Evolutionary conservation across 2,329 filamentous ascomycete species (phyloP).

Genomic region (Graphiopsis chlorocephala): DNA sequence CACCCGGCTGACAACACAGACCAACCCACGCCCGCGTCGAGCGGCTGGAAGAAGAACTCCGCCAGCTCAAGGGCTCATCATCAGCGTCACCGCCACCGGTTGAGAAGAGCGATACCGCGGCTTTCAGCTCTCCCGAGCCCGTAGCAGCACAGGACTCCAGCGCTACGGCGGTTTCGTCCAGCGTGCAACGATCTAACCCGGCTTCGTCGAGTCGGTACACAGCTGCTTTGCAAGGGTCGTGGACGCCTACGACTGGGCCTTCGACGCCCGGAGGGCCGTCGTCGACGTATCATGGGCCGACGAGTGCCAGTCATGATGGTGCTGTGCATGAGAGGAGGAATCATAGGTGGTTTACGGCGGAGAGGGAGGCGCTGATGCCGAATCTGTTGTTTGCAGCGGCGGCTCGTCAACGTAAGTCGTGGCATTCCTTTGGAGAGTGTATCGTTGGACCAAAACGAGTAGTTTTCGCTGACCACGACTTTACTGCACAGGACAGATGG

Average conservation of each 20-base stretch:
- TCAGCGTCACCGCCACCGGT: conserved; percentile 1
- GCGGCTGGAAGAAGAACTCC: conserved; percentile 7
- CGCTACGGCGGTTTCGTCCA: neutral
- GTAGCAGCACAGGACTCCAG: neutral
- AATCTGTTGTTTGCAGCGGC: conserved; percentile 35
- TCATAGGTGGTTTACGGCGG: conserved; percentile 11
- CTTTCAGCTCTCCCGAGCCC: neutral
- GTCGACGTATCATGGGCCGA: conserved; percentile 12
- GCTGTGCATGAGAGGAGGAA: conserved; percentile 4
- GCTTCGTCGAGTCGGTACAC: neutral
- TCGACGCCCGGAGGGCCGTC: conserved; percentile 1
- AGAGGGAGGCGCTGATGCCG: conserved; percentile 24
- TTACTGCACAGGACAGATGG: neutral
- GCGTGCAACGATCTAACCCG: neutral
- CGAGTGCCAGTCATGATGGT: conserved; percentile 13
- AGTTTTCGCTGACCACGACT: neutral
- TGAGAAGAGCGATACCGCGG: neutral
- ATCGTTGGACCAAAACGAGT: neutral
- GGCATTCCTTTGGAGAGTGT: neutral
- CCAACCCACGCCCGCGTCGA: conserved; percentile 11
- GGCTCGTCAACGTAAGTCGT: conserved; percentile 2
- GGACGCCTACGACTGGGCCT: conserved; percentile 6
- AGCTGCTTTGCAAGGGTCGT: neutral
- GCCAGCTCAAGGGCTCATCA: conserved; percentile 10
- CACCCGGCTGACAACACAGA: neutral